These are phyloP conservation scores for Glutinoglossum americanum DNA, from an alignment of 495 filamentous ascomycete species.

Conservation along the genomic window DNA sequence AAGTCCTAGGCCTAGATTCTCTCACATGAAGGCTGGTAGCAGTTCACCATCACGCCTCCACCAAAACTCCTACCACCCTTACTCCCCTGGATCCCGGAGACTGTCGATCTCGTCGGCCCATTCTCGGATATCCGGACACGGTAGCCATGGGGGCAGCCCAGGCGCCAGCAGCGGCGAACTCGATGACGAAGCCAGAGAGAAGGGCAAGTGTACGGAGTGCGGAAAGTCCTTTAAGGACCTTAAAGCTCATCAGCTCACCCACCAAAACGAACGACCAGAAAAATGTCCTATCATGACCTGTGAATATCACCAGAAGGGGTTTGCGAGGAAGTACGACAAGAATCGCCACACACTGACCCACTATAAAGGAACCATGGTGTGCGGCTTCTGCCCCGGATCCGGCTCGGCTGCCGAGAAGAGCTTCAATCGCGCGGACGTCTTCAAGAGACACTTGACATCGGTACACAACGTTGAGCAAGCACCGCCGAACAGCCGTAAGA, in stretches of 20 bases:
- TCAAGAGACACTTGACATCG: slow-evolving; percentile 88
- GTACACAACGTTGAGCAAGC: slow-evolving; percentile 92
- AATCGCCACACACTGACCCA: slow-evolving; percentile 96
- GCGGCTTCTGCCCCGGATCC: slow-evolving; percentile 85
- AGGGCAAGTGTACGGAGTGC: slow-evolving; percentile 67
- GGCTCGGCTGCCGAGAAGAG: slow-evolving; percentile 90
- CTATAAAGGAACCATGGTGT: slow-evolving; percentile 99
- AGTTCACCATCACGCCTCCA: slow-evolving; percentile 13
- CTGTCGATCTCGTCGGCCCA: slow-evolving; percentile 34
- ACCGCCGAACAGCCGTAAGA: slow-evolving; percentile 85
- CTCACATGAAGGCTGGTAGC: slow-evolving; percentile 10
- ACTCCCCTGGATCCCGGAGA: slow-evolving; percentile 23
- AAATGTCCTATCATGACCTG: slow-evolving; percentile 91
- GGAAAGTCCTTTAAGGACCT: slow-evolving; percentile 84
- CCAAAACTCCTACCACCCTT: slow-evolving; percentile 13
- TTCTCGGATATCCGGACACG: slow-evolving; percentile 24
- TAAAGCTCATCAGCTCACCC: slow-evolving; percentile 90
- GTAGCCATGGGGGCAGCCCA: background rate
- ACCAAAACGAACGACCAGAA: slow-evolving; percentile 80
- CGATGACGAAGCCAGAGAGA: slow-evolving; percentile 41
- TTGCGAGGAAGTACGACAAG: slow-evolving; percentile 96
- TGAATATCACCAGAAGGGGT: slow-evolving; percentile 89
- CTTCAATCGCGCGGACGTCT: slow-evolving; percentile 96
- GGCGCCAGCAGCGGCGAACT: slow-evolving; percentile 14
- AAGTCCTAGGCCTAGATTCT: slow-evolving; percentile 4